Conservation (phyloP, 139 green algal species). For the Mychonastes homosphaera region DNA sequence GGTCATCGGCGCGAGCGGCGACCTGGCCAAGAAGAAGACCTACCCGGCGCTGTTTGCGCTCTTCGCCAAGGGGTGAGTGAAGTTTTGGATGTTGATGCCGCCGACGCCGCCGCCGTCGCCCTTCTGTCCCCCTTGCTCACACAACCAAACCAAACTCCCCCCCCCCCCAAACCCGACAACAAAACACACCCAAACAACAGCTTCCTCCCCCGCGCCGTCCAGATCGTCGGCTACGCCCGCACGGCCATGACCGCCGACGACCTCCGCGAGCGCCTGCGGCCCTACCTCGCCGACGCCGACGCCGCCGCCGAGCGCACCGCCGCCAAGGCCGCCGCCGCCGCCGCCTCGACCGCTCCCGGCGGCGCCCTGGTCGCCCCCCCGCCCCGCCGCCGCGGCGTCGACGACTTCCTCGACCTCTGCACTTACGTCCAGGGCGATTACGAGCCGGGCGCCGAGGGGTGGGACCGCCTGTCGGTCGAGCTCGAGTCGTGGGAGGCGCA, state of each 20-base stretch:
- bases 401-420: conserved; percentile 55
- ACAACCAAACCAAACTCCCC: neutral
- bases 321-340: conserved; percentile 70
- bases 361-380: conserved; percentile 50
- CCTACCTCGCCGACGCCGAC: conserved; percentile 24
- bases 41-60: conserved; percentile 75
- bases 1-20: conserved; percentile 50
- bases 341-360: conserved; percentile 44
- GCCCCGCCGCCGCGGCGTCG: conserved; percentile 32
- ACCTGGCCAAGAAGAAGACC: conserved; percentile 86
- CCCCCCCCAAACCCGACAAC: neutral
- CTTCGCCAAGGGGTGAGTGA: conserved; percentile 40
- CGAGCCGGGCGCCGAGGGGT: conserved; percentile 39
- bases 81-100: too few relatives aligned
- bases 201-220: conserved; percentile 45
- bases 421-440: conserved; percentile 64
- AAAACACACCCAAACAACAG: conserved; percentile 23
- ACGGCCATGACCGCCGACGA: conserved; percentile 44
- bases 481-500: conserved; percentile 40
- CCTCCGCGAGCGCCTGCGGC: conserved; percentile 50
- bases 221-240: conserved; percentile 76
- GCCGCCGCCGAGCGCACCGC: too few relatives aligned
- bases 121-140: neutral
- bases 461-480: conserved; percentile 24
- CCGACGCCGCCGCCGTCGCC: too few relatives aligned